Percentiles rank a stretch among this genome's conserved stretches.
These are phyloP conservation scores for Trichoderma lentiforme DNA, from an alignment of 2,329 filamentous ascomycete species.

Conservation along the genomic window DNA sequence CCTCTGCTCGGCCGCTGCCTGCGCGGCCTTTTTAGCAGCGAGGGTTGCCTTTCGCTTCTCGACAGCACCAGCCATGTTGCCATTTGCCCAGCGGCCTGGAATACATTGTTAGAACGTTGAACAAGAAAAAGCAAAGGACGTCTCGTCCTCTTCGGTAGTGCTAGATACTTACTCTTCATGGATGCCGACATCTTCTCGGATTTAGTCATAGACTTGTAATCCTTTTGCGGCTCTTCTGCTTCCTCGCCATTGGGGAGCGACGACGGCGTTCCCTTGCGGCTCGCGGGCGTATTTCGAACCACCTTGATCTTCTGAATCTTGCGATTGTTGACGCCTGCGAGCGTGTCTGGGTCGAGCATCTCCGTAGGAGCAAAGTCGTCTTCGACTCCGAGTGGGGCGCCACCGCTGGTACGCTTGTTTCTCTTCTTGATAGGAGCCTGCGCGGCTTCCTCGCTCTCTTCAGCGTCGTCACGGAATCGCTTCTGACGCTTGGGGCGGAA, in stretches of 20 bases:
- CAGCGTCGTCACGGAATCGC: slow-evolving; percentile 49
- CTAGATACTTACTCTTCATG: slow-evolving; percentile 54
- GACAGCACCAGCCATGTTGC: slow-evolving; percentile 58
- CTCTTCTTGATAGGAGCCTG: slow-evolving; percentile 40
- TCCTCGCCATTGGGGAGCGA: slow-evolving; percentile 27
- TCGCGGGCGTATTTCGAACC: slow-evolving; percentile 29
- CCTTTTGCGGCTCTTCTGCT: slow-evolving; percentile 45
- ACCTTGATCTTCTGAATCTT: slow-evolving; percentile 41
- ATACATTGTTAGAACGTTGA: slow-evolving; percentile 25
- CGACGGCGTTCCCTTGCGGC: slow-evolving; percentile 32
- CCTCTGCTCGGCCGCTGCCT: slow-evolving; percentile 39
- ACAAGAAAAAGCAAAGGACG: background rate
- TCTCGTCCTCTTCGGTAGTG: background rate
- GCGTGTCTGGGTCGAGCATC: slow-evolving; percentile 21
- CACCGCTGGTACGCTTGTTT: slow-evolving; percentile 29
- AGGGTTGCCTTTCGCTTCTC: slow-evolving; percentile 59
- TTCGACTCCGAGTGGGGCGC: slow-evolving; percentile 14
- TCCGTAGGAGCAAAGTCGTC: slow-evolving; percentile 11
- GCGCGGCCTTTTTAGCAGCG: slow-evolving; percentile 54
- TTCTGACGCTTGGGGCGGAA: slow-evolving; percentile 55
- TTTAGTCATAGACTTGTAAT: slow-evolving; percentile 61
- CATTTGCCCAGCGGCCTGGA: slow-evolving; percentile 57
- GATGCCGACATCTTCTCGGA: slow-evolving; percentile 64
- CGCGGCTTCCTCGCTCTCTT: slow-evolving; percentile 37
- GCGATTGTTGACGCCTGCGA: slow-evolving; percentile 25